Conservation (phyloP, 306 rosid species). For the Rosa lucieae region DNA sequence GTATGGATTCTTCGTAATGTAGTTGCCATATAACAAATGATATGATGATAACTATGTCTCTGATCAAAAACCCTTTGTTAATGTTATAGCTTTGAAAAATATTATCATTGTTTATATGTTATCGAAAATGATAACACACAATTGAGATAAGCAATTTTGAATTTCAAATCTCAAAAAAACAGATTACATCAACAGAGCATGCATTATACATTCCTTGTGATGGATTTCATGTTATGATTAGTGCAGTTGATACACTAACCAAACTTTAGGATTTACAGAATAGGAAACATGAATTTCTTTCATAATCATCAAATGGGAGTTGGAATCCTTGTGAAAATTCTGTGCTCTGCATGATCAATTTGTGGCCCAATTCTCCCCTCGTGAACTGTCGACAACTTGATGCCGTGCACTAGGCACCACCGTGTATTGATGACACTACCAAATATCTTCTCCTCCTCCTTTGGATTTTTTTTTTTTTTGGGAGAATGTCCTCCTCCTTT, state of each 20-base stretch:
- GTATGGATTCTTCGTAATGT: too few species aligned
- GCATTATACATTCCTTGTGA: not conserved
- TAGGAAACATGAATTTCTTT: constrained; percentile 4
- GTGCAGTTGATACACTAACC: constrained; percentile 10
- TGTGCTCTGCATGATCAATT: constrained; percentile 39
- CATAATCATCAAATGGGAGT: constrained; percentile 23
- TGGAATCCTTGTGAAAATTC: constrained; percentile 30
- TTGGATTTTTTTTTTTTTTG: too few species aligned
- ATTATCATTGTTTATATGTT: not conserved
- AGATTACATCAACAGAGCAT: not conserved
- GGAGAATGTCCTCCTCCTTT: not conserved
- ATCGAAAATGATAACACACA: not conserved
- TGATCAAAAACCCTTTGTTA: too few species aligned
- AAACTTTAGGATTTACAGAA: not conserved
- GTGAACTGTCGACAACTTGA: constrained; percentile 51
- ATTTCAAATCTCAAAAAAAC: not conserved
- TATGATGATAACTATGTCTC: too few species aligned
- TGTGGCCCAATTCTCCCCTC: constrained; percentile 48
- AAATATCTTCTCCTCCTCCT: constrained; percentile 15
- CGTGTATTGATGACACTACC: constrained; percentile 43
- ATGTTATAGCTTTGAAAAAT: too few species aligned
- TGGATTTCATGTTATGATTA: not conserved
- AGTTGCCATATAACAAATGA: too few species aligned
- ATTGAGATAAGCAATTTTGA: not conserved
- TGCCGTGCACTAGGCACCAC: constrained; percentile 34